Evolutionary conservation across 2,329 filamentous ascomycete genomes (phyloP), one percentile per base, ranked within the genome.

Genomic region (Pseudogymnoascus sp.): DNA sequence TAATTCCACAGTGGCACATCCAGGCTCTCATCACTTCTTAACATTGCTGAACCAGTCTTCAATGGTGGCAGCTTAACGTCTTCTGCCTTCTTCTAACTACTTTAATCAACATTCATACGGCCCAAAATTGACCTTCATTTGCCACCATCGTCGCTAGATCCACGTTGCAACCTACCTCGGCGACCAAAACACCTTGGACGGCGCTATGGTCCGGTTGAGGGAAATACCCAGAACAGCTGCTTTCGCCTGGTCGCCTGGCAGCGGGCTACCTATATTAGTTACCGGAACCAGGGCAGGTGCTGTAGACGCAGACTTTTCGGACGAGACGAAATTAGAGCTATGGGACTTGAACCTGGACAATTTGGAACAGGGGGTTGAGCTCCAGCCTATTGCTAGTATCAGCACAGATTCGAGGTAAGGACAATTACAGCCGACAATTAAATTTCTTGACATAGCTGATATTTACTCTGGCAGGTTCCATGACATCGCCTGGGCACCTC

Each of bases 151-250:
- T 40, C 33, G 37, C 55, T 9, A 29, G 55, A 59, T 35, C 31
- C 31, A 21, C 37, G 4, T 31, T 21, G 33, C 58, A 25, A 27
- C 37, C 27, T 40, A 59, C 15, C 35, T 59, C 58, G 58, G 58
- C 58, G 58, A n/a, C 48, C 48, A 55, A 55, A 55, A 55, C 29
- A 33, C 39, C 58, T 59, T n/a, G 58, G 33, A 59, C 58, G 36
- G 33, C 62, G 78, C 69, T 76, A 99, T 99, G 94, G 93, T 97
- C 77, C 90, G 92, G 79, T 82, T 97, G 77, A 87, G 93, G 82
- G 92, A 97, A 81, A 95, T 99, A 73, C 90, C 92, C 75, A 87
- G 94, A 78, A 99, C 94, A 72, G 94, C 93, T 76, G 89, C 93
- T 71, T 99, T 99, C 76, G 91, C 94, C 72, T 99, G 94, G 93